A percentile compares a stretch with the other conserved stretches of the same genome.
phyloP scores from a whole-genome alignment of 2,329 filamentous ascomycete genomes.

The Pleurostoma richardsiae region DNA sequence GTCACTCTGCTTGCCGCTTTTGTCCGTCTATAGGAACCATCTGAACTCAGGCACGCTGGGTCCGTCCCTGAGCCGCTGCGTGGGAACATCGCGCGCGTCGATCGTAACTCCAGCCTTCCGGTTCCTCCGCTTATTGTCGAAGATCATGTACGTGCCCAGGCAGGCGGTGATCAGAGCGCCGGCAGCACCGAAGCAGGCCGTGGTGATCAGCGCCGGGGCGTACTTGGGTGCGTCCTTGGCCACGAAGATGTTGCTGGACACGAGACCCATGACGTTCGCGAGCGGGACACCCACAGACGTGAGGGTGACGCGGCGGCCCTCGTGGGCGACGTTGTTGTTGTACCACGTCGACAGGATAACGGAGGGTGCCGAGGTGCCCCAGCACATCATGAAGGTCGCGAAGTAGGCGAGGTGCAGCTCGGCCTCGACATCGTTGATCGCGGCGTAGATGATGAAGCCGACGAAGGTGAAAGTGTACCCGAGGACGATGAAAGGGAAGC shows the following conservation, averaged over 20 bases:
- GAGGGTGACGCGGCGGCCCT: conserved; percentile 64
- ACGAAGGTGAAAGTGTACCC: conserved; percentile 71
- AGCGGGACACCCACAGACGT: conserved; percentile 70
- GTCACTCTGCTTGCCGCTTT: too few relatives aligned
- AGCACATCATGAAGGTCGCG: conserved; percentile 77
- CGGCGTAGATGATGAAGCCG: conserved; percentile 73
- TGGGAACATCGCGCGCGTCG: conserved; percentile 51
- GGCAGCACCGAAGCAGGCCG: conserved; percentile 56
- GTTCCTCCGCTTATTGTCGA: conserved; percentile 60
- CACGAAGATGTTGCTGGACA: conserved; percentile 64
- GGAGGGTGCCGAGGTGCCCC: conserved; percentile 70
- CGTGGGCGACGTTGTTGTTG: conserved; percentile 79
- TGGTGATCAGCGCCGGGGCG: conserved; percentile 59
- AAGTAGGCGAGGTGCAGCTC: conserved; percentile 67
- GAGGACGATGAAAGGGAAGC: conserved; percentile 69
- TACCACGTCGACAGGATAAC: conserved; percentile 65
- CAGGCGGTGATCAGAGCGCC: conserved; percentile 49
- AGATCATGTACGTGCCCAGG: conserved; percentile 59
- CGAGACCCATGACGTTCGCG: conserved; percentile 72
- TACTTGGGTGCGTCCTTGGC: conserved; percentile 59
- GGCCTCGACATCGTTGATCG: conserved; percentile 51
- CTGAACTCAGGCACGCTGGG: conserved; percentile 48
- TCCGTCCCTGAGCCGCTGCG: conserved; percentile 49
- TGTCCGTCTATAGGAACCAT: conserved; percentile 42
- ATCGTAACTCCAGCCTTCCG: conserved; percentile 47